Percentiles rank a stretch among this genome's conserved stretches.
Conservation (phyloP, 2,329 filamentous ascomycete genomes). For the Talaromyces sp. region DNA sequence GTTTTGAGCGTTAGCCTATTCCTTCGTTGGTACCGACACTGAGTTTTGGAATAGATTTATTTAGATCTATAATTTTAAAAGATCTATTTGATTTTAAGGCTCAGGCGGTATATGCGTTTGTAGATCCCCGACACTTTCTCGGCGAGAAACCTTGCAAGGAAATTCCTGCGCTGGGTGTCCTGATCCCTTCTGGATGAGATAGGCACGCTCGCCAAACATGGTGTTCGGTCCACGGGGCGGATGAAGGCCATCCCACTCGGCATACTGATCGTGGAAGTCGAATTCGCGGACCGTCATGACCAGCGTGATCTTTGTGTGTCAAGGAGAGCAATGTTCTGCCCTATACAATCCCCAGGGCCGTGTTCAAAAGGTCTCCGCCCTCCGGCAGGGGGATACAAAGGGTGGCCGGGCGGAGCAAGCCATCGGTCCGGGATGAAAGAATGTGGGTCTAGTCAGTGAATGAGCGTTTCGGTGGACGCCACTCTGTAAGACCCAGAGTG, state of each 20-base stretch:
- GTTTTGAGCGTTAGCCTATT: no score
- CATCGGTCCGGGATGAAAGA: slow-evolving; percentile 5
- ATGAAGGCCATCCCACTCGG: background rate
- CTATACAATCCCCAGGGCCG: slow-evolving; percentile 47
- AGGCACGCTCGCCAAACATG: slow-evolving; percentile 1
- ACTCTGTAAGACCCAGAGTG: background rate
- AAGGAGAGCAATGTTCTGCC: slow-evolving; percentile 45
- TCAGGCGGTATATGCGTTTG: no score
- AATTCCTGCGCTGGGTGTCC: background rate
- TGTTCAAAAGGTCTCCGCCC: slow-evolving; percentile 49
- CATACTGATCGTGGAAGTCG: slow-evolving; percentile 16
- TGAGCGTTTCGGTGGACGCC: slow-evolving; percentile 1
- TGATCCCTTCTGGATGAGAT: background rate
- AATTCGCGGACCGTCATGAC: slow-evolving; percentile 21
- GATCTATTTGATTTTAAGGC: no score
- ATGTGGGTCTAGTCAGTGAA: background rate
- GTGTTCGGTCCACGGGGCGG: background rate
- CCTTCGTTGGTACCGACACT: no score
- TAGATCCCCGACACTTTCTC: background rate
- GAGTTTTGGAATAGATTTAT: no score
- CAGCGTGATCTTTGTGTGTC: slow-evolving; percentile 30
- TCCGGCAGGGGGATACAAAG: slow-evolving; percentile 15
- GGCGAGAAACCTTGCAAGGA: background rate
- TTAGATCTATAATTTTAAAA: no score
- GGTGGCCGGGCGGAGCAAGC: background rate